A percentile compares a stretch with the other conserved stretches of the same genome.
Conservation (phyloP, 345 rosid genomes). For the Aurinia saxatilis region DNA sequence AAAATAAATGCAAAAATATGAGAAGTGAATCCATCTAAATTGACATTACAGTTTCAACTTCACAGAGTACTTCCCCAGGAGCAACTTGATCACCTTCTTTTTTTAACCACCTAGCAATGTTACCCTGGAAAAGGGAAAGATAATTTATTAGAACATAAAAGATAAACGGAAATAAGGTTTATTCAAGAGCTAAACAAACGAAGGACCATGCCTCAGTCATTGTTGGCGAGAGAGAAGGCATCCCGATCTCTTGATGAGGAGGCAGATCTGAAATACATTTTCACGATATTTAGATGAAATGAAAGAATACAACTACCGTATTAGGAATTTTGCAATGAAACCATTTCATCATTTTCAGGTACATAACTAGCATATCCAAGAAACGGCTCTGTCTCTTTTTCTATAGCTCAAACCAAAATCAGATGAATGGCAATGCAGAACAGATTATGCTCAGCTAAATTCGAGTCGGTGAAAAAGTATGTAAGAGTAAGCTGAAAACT, state of each 20-base stretch:
- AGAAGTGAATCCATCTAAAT: background rate
- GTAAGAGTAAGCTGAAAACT: background rate
- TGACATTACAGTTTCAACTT: constrained; percentile 89
- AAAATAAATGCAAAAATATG: background rate
- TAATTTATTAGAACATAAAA: constrained; percentile 11
- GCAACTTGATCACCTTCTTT: constrained; percentile 91
- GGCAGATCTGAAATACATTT: constrained; percentile 68
- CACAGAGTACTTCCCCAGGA: constrained; percentile 97
- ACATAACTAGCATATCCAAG: background rate
- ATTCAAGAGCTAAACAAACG: background rate
- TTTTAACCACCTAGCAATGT: constrained; percentile 95
- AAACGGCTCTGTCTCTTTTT: background rate
- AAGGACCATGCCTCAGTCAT: constrained; percentile 78
- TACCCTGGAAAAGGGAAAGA: constrained; percentile 57
- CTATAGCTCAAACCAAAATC: background rate
- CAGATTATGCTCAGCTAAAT: background rate
- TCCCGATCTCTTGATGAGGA: constrained; percentile 92
- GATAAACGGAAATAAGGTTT: background rate
- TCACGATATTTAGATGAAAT: background rate
- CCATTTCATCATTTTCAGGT: background rate
- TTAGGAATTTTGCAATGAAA: background rate
- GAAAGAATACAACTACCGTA: background rate
- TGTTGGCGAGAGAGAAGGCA: constrained; percentile 99
- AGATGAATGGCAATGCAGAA: background rate
- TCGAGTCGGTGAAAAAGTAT: background rate